phyloP scores from a whole-genome alignment of 1,284 basidiomycete genomes.

The Cutaneotrichosporon cavernicola region DNA sequence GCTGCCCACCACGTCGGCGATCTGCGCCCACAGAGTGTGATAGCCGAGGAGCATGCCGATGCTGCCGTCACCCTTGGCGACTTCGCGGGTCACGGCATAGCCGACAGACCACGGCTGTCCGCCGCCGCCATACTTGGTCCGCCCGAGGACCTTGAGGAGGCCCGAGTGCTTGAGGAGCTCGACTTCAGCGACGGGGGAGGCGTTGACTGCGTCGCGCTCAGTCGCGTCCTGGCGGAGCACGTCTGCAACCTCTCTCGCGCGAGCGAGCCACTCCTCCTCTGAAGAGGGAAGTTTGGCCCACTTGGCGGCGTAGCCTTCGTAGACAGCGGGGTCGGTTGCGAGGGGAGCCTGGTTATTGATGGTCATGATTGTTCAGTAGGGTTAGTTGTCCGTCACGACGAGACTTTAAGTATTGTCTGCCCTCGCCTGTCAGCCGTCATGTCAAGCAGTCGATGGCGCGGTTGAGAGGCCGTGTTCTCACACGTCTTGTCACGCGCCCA shows the following conservation, averaged over 20 bases:
- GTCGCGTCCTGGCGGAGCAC: conserved; percentile 11
- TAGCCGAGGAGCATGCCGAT: conserved; percentile 19
- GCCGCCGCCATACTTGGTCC: conserved; percentile 14
- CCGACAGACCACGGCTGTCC: conserved; percentile 14
- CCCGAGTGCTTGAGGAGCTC: conserved; percentile 19
- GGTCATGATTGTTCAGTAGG: not conserved
- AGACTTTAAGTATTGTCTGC: not conserved
- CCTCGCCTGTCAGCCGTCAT: not conserved
- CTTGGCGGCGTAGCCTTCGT: conserved; percentile 11
- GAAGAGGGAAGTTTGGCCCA: conserved; percentile 6
- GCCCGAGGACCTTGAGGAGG: conserved; percentile 13
- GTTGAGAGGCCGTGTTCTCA: not conserved
- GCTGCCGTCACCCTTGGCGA: conserved; percentile 17
- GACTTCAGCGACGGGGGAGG: conserved; percentile 18
- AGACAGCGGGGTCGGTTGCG: conserved; percentile 17
- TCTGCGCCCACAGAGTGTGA: conserved; percentile 16
- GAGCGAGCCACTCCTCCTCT: conserved; percentile 12
- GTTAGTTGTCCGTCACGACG: not conserved
- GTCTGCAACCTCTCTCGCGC: conserved; percentile 13
- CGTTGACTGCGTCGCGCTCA: conserved; percentile 14
- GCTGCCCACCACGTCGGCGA: conserved; percentile 12
- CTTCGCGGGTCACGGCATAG: conserved; percentile 13
- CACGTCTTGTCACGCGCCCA: not conserved
- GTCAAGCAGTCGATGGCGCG: not conserved
- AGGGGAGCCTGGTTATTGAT: not conserved